Percentiles rank a stretch among this genome's conserved stretches.
Evolutionary conservation across 2,329 filamentous ascomycete species (phyloP).

Genomic region (Aplosporella prunicola): DNA sequence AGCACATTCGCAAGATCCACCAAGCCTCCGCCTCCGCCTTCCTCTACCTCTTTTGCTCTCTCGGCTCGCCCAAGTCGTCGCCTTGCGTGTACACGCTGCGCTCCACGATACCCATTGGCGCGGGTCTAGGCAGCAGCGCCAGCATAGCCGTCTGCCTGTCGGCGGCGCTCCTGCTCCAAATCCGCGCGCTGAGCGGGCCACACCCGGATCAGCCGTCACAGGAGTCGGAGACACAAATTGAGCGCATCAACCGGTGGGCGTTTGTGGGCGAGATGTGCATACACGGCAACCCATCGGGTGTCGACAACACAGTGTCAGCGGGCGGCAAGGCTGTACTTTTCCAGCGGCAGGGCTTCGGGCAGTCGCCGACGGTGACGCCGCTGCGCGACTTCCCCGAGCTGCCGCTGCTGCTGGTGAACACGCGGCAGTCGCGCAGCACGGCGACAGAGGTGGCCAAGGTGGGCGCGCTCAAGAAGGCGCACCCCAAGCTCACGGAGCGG

Average conservation of each 20-base stretch:
- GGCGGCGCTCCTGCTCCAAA: slow-evolving; percentile 74
- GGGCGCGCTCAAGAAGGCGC: slow-evolving; percentile 55
- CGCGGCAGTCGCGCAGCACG: slow-evolving; percentile 78
- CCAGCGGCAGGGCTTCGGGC: slow-evolving; percentile 65
- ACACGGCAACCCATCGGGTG: slow-evolving; percentile 90
- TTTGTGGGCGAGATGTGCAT: slow-evolving; percentile 97
- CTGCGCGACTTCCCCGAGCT: slow-evolving; percentile 86
- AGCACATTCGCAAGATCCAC: slow-evolving; percentile 74
- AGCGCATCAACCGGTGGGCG: slow-evolving; percentile 95
- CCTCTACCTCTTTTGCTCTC: slow-evolving; percentile 83
- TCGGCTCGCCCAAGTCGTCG: slow-evolving; percentile 69
- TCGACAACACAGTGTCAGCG: slow-evolving; percentile 92
- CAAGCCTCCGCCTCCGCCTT: slow-evolving; percentile 74
- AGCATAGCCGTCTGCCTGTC: slow-evolving; percentile 86
- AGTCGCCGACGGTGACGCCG: slow-evolving; percentile 66
- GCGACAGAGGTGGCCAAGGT: slow-evolving; percentile 82
- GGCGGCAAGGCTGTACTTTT: slow-evolving; percentile 93
- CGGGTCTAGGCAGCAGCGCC: slow-evolving; percentile 87
- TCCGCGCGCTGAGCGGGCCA: slow-evolving; percentile 78
- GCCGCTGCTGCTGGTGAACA: slow-evolving; percentile 82
- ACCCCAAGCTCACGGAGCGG: slow-evolving; percentile 67
- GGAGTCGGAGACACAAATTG: slow-evolving; percentile 82
- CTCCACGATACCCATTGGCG: slow-evolving; percentile 86
- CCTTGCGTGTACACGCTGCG: slow-evolving; percentile 83
- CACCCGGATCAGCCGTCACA: slow-evolving; percentile 83